phyloP scores from a whole-genome alignment of 257 asterid species.

The Echites panduratus region DNA sequence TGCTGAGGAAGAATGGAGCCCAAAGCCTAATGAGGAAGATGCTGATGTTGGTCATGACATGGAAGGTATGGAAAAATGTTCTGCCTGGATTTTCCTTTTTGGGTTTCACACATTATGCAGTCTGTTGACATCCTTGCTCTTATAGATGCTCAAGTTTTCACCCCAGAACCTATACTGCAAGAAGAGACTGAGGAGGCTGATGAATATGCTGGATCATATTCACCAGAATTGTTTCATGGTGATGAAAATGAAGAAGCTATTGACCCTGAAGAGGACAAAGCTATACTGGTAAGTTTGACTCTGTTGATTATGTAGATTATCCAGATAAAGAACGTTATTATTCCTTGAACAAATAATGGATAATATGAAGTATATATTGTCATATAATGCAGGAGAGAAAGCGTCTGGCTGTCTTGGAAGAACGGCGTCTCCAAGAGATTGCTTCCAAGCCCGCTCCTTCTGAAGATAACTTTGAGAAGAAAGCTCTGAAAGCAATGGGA shows the following conservation, averaged over 20 bases:
- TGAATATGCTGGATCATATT: constrained; percentile 65
- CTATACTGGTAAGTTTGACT: constrained; percentile 49
- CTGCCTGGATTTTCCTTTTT: constrained; percentile 10
- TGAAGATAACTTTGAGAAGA: constrained; percentile 69
- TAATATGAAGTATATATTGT: neutral
- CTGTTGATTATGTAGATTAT: neutral
- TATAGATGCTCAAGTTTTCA: constrained; percentile 32
- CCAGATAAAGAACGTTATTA: neutral
- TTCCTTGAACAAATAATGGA: neutral
- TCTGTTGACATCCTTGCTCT: constrained; percentile 16
- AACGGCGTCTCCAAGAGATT: constrained; percentile 74
- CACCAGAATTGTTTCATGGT: constrained; percentile 65
- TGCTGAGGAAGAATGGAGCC: constrained; percentile 23
- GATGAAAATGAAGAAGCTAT: constrained; percentile 86
- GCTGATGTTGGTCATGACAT: constrained; percentile 29
- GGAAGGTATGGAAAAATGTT: constrained; percentile 27
- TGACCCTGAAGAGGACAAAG: constrained; percentile 91
- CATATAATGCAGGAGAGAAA: constrained; percentile 48
- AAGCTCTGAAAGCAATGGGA: constrained; percentile 80
- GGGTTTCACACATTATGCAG: constrained; percentile 4
- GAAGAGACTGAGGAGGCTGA: constrained; percentile 48
- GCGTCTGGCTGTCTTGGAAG: constrained; percentile 75
- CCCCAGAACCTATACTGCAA: constrained; percentile 47
- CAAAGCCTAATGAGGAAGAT: constrained; percentile 37
- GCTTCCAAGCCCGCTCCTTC: constrained; percentile 51